phyloP scores from a whole-genome alignment of 73 alveolate species.

The Paramecium tetraurelia region DNA sequence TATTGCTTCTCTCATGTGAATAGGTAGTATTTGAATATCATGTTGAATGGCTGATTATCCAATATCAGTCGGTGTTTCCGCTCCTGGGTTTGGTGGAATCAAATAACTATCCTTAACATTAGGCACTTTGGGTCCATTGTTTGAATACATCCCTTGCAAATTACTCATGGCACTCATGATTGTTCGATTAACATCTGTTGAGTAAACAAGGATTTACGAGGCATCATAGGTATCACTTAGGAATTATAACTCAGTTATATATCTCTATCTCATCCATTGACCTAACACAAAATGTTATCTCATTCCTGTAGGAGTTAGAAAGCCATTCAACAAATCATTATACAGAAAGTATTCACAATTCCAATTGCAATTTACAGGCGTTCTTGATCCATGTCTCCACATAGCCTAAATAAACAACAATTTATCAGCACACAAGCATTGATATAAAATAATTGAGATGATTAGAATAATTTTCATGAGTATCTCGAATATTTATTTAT shows the following conservation, averaged over 20 bases:
- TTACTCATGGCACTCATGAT: constrained; percentile 59
- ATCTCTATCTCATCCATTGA: constrained; percentile 32
- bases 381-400: constrained; percentile 64
- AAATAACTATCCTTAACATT: neutral
- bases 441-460: neutral
- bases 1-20: constrained; percentile 10
- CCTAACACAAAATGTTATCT: constrained; percentile 49
- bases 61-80: neutral
- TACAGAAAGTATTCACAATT: neutral
- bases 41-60: neutral
- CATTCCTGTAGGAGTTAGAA: constrained; percentile 59
- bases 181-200: constrained; percentile 58
- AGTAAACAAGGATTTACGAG: neutral
- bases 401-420: neutral
- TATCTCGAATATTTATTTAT: neutral
- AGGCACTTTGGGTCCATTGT: constrained; percentile 31
- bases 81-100: neutral
- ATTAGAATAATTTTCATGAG: neutral
- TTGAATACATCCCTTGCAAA: constrained; percentile 42
- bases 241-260: neutral
- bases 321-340: constrained; percentile 22
- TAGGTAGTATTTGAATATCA: neutral
- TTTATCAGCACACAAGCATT: neutral
- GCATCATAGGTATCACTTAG: constrained; percentile 5
- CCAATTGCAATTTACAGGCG: constrained; percentile 46